Evolutionary conservation across 257 asterid genomes (phyloP), one percentile per base, ranked within the genome.

Genomic region (Solanum chmielewskii): DNA sequence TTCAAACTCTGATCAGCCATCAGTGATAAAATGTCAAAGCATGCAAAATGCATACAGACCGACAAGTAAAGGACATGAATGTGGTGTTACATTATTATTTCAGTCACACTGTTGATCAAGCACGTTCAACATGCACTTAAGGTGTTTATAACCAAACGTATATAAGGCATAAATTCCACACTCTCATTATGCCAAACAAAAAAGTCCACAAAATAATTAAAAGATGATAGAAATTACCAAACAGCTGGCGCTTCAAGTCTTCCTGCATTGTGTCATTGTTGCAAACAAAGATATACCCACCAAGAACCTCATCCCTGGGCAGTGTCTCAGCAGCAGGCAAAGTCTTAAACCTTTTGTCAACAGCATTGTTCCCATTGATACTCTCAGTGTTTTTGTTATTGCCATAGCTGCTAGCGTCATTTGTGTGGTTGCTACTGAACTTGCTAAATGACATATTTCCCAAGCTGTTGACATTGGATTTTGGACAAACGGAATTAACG

Each of bases 181-280:
- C 59, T 64, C 27, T 84, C 37, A 69, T 70, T 42, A 83, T 75
- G 70, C 31, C 39, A 16, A 76, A 75, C 35, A 15, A 69, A 44
- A 83, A 86, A 35, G 85, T 37, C 35, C 73, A 39, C 27, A 23
- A 39, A n/a, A 56, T 39, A 52, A 84, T 29, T 80, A 88, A 75
- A 75, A 75, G 66, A 9, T 78, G 27, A 78, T 4, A 78, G 84
- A 69, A 71, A 83, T 89, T 93, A 97, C 99, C 99, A 87, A 97
- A 97, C 20, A 97, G 95, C 47, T 92, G 98, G 70, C 98, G 90
- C 92, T 95, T 97, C 89, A 97, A 76, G 91, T 97, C 99, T 90
- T 97, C 99, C 88, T 95, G 98, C 99, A 97, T 97, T 0, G 98
- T 97, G 85, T 97, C 99, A 71, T 97, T 94, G 93, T 97, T 97